phyloP scores from a whole-genome alignment of 768 basidiomycete genomes.

The Cyclocybe aegerita region DNA sequence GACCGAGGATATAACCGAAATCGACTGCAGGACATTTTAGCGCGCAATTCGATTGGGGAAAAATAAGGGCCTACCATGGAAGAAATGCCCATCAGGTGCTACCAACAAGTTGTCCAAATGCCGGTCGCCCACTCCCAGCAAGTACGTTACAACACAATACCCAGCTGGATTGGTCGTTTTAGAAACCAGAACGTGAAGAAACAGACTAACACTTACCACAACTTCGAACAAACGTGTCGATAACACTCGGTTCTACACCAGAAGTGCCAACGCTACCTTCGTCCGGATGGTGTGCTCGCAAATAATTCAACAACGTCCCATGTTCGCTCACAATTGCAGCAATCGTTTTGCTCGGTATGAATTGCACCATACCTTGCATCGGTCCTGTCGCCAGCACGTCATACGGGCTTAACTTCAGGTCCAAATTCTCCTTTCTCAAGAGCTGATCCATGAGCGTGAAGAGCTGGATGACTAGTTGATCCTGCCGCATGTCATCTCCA shows the following conservation, averaged over 20 bases:
- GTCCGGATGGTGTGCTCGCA: slow-evolving; percentile 85
- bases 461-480: slow-evolving; percentile 97
- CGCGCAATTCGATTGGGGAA: not conserved
- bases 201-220: slow-evolving; percentile 63
- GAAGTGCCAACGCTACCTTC: slow-evolving; percentile 93
- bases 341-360: slow-evolving; percentile 93
- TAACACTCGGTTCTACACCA: slow-evolving; percentile 90
- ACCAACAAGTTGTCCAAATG: slow-evolving; percentile 95
- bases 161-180: slow-evolving; percentile 62
- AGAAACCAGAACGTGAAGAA: not conserved
- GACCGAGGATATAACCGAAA: slow-evolving; percentile 96
- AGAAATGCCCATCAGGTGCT: slow-evolving; percentile 95
- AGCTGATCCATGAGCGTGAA: slow-evolving; percentile 97
- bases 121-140: slow-evolving; percentile 95
- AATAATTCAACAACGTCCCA: slow-evolving; percentile 83
- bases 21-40: slow-evolving; percentile 60
- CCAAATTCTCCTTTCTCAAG: slow-evolving; percentile 91
- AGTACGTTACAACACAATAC: slow-evolving; percentile 95
- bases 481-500: slow-evolving; percentile 97
- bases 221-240: slow-evolving; percentile 95
- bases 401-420: slow-evolving; percentile 88
- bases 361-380: slow-evolving; percentile 94
- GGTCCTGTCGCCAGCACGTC: slow-evolving; percentile 91
- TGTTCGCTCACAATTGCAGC: slow-evolving; percentile 93
- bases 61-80: slow-evolving; percentile 66